Base-by-base conservation (phyloP, 2,329 filamentous ascomycete genomes). In the Verticillium alfalfae region DNA sequence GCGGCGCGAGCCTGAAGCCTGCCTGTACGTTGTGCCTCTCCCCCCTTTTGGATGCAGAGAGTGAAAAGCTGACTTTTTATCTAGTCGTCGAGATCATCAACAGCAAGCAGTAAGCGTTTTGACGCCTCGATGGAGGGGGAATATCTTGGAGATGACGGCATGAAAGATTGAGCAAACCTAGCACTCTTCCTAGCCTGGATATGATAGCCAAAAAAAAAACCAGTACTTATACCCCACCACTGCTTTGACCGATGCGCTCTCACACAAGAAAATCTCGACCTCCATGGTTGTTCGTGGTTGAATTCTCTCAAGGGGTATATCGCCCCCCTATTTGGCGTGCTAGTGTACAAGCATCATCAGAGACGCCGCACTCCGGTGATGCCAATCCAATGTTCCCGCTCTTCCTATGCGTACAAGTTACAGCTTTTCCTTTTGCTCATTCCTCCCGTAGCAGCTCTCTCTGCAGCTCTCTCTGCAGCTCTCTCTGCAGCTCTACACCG, bases 1-100 rank as follows among this genome's bases (percentile, higher is more conserved):
- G 94, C 67, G 94, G 94, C 78, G 94, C 94, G 74, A 95, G 91
- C 77, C 87, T 98, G 81, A 98, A 98, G 88, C 94, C 94, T 74
- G 93, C 92, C 68, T 97, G 89, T 92, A 81, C 84, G 89, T 83
- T 55, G 16, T 36, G 13, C 41, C 56, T 34, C 45, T 8, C 38
- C 7, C 57, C 18, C 10, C n/a, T 31, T 31, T 31, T 31, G 5
- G 26, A 31, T 52, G 8, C 31, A n/a, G 26, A 36, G 26, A 56
- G 34, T 34, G 54, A 18, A 31, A 34, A 56, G 45, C 62, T 66
- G 57, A 67, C 64, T 59, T 31, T 7, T 73, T 4, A 31, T 65
- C 34, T 37, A 85, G 82, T 86, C 68, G 76, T 85, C 71, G 83
- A 86, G 66, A 86, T 86, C 68, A 81, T 86, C 78, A 86, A 86